Conservation (phyloP, 2,329 filamentous ascomycete species). For the Hypocreales sp. region DNA sequence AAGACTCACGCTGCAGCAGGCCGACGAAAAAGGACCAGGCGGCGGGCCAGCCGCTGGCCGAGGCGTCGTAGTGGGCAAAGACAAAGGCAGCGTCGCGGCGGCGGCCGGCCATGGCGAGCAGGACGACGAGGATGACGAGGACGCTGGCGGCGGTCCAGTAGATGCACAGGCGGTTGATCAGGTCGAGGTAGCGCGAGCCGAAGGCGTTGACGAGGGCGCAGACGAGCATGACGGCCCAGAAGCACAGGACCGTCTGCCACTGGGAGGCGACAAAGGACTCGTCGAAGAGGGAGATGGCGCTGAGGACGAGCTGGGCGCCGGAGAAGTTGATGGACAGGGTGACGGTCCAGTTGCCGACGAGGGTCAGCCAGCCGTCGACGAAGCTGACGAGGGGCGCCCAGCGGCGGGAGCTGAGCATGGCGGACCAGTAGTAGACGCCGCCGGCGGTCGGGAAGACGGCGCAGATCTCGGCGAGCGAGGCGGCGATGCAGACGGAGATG, state of each 20-base stretch:
- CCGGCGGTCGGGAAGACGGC: slow-evolving; percentile 47
- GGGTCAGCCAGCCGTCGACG: slow-evolving; percentile 60
- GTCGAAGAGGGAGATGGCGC: slow-evolving; percentile 51
- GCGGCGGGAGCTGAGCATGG: slow-evolving; percentile 42
- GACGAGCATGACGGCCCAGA: slow-evolving; percentile 48
- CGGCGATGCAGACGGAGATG: slow-evolving; percentile 57
- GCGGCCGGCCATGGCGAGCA: slow-evolving; percentile 48
- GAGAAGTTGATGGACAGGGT: slow-evolving; percentile 58
- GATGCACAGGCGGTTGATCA: slow-evolving; percentile 56
- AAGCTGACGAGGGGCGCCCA: slow-evolving; percentile 53
- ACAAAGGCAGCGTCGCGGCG: slow-evolving; percentile 52
- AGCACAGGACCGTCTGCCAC: slow-evolving; percentile 65
- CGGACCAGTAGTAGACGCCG: slow-evolving; percentile 62
- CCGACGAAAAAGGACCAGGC: slow-evolving; percentile 44
- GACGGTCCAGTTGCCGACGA: slow-evolving; percentile 56
- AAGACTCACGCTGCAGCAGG: slow-evolving; percentile 28
- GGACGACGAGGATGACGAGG: slow-evolving; percentile 51
- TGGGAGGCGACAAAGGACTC: slow-evolving; percentile 39
- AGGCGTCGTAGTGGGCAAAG: slow-evolving; percentile 53
- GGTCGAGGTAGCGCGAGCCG: slow-evolving; percentile 39
- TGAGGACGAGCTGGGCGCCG: slow-evolving; percentile 52
- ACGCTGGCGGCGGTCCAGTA: slow-evolving; percentile 60
- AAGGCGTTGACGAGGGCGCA: slow-evolving; percentile 56
- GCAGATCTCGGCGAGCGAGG: slow-evolving; percentile 58
- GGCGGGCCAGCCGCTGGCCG: slow-evolving; percentile 52